These are phyloP conservation scores for Sphenostylis stenocarpa DNA, from an alignment of 306 rosid genomes.

Conservation along the genomic window DNA sequence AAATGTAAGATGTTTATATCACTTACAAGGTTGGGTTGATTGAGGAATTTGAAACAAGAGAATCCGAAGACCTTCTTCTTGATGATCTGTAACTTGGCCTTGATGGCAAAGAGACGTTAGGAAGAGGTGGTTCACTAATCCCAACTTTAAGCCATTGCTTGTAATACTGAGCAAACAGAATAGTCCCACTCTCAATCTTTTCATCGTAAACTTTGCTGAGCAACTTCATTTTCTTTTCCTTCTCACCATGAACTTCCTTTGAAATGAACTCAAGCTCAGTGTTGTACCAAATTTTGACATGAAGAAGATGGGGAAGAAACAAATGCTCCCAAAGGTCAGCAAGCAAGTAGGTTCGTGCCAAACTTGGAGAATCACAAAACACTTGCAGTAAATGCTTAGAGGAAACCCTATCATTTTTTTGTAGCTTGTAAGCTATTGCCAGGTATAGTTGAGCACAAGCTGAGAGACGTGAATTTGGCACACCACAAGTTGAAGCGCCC, in stretches of 20 bases:
- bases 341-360: slow-evolving; percentile 66
- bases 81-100: slow-evolving; percentile 43
- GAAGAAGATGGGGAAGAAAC: slow-evolving; percentile 90
- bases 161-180: slow-evolving; percentile 70
- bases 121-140: slow-evolving; percentile 58
- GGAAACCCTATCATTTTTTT: slow-evolving; percentile 58
- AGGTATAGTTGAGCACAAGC: slow-evolving; percentile 76
- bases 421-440: slow-evolving; percentile 65
- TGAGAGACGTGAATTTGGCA: slow-evolving; percentile 51
- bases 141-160: slow-evolving; percentile 81
- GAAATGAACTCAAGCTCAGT: slow-evolving; percentile 59
- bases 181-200: slow-evolving; percentile 71
- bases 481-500: slow-evolving; percentile 41
- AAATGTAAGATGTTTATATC: neutral
- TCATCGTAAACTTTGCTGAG: slow-evolving; percentile 59
- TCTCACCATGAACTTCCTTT: slow-evolving; percentile 33
- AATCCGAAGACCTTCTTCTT: slow-evolving; percentile 68
- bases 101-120: slow-evolving; percentile 62
- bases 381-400: slow-evolving; percentile 70
- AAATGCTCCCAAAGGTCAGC: slow-evolving; percentile 93
- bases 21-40: slow-evolving; percentile 73
- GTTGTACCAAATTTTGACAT: slow-evolving; percentile 73
- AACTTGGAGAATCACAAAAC: slow-evolving; percentile 63
- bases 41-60: slow-evolving; percentile 52
- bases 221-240: slow-evolving; percentile 53